These are phyloP conservation scores for Pyrus hybrid DNA, from an alignment of 331 rosid species.

Conservation along the genomic window DNA sequence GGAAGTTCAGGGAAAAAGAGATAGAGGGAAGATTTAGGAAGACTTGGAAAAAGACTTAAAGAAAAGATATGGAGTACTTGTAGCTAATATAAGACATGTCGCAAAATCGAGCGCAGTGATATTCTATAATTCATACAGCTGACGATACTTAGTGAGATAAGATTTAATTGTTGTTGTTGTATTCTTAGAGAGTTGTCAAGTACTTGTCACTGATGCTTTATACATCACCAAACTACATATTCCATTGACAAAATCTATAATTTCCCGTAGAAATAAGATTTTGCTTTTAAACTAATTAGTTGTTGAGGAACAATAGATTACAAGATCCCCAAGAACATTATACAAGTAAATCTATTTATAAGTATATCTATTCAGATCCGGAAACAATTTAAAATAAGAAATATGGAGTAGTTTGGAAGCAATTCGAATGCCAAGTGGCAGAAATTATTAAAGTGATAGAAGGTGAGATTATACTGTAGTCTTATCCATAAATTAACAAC, in stretches of 20 bases:
- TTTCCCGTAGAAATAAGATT: not conserved
- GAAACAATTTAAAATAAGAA: not conserved
- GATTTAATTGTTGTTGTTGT: too few relatives aligned
- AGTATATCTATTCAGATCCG: not conserved
- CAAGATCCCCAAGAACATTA: not conserved
- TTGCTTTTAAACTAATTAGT: not conserved
- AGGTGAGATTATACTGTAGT: not conserved
- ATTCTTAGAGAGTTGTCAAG: too few relatives aligned
- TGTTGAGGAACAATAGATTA: not conserved
- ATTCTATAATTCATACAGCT: too few relatives aligned
- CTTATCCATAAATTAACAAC: not conserved
- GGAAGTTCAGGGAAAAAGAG: too few relatives aligned
- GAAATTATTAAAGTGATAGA: not conserved
- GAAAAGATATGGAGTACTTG: too few relatives aligned
- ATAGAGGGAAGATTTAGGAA: too few relatives aligned
- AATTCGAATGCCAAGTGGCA: not conserved
- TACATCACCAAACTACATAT: too few relatives aligned
- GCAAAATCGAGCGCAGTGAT: too few relatives aligned
- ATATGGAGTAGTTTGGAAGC: not conserved
- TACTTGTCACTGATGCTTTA: too few relatives aligned
- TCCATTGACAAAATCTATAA: not conserved
- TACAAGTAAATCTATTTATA: not conserved
- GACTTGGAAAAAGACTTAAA: too few relatives aligned
- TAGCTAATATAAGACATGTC: too few relatives aligned
- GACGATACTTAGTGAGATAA: too few relatives aligned